Percentiles rank a stretch among this genome's conserved stretches.
Conservation (phyloP, 2,329 filamentous ascomycete genomes). For the Torrubiella hemipterigena region DNA sequence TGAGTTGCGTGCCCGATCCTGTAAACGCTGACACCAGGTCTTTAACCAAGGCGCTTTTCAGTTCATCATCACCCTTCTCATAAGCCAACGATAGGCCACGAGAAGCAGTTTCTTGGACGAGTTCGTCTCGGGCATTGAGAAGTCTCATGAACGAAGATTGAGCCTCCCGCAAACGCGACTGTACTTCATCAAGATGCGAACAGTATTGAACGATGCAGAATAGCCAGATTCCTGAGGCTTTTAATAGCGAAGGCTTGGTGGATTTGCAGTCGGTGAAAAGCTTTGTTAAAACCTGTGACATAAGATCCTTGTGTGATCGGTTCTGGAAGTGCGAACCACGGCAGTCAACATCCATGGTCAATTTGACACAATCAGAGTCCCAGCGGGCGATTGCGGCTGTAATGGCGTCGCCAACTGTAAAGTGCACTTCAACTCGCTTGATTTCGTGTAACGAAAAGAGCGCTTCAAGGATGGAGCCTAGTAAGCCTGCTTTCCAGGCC, state of each 20-base stretch:
- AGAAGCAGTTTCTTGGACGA: conserved; percentile 92
- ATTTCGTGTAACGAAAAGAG: conserved; percentile 73
- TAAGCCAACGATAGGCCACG: conserved; percentile 87
- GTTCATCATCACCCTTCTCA: conserved; percentile 70
- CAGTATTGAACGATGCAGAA: conserved; percentile 86
- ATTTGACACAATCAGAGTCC: conserved; percentile 67
- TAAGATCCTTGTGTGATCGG: conserved; percentile 25
- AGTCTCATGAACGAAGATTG: conserved; percentile 83
- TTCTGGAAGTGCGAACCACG: conserved; percentile 20
- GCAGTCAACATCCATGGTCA: conserved; percentile 63
- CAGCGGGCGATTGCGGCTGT: conserved; percentile 68
- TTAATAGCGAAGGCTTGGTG: conserved; percentile 79
- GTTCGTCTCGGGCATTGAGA: conserved; percentile 76
- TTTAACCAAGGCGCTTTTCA: conserved; percentile 73
- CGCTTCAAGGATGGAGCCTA: conserved; percentile 49
- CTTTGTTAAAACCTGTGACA: conserved; percentile 53
- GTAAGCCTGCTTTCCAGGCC: conserved; percentile 14
- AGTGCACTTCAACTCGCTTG: conserved; percentile 77
- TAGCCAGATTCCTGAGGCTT: conserved; percentile 91
- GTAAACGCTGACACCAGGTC: conserved; percentile 87
- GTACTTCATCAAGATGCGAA: conserved; percentile 64
- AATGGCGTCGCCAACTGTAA: conserved; percentile 80
- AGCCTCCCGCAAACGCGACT: conserved; percentile 61
- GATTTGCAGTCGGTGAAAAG: conserved; percentile 67
- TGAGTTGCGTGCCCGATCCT: conserved; percentile 60